Percentiles rank a stretch among this genome's conserved stretches.
Evolutionary conservation across 2,329 filamentous ascomycete genomes (phyloP).

Genomic region (Trichoderma sp.): DNA sequence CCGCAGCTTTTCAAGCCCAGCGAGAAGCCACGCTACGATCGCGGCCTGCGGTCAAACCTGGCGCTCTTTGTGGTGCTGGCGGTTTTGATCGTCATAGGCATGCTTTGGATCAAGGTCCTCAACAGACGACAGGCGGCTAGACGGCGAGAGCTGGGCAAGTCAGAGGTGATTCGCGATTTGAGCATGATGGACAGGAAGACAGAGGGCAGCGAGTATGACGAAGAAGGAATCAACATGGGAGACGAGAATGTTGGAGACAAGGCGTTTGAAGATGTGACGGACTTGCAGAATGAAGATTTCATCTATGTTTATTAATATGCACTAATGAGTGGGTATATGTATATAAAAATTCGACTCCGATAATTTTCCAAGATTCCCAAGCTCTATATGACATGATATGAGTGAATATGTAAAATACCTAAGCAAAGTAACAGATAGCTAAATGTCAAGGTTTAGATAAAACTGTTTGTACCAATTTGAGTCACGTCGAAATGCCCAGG

Average conservation of each 20-base stretch:
- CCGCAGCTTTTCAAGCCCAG: conserved; percentile 62
- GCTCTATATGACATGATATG: background rate
- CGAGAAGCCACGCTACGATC: conserved; percentile 61
- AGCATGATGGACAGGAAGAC: conserved; percentile 46
- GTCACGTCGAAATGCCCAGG: background rate
- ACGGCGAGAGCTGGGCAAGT: conserved; percentile 45
- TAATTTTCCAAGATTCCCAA: background rate
- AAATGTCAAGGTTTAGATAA: background rate
- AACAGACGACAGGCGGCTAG: conserved; percentile 52
- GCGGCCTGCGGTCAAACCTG: conserved; percentile 63
- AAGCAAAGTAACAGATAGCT: background rate
- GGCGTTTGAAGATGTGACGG: conserved; percentile 55
- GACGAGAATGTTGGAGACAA: conserved; percentile 45
- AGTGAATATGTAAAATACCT: background rate
- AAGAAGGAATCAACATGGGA: conserved; percentile 33
- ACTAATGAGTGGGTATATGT: conserved; percentile 19
- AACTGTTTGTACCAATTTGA: background rate
- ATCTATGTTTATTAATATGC: conserved; percentile 54
- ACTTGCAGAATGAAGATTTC: conserved; percentile 64
- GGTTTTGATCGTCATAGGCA: conserved; percentile 45
- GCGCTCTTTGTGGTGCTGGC: conserved; percentile 62
- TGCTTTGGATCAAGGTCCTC: conserved; percentile 49
- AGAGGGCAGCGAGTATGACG: conserved; percentile 25
- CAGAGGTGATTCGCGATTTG: conserved; percentile 58
- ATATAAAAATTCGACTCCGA: background rate